Evolutionary conservation across 331 rosid species (phyloP), one percentile per base, ranked within the genome.

Genomic region (Stylosanthes scabra): DNA sequence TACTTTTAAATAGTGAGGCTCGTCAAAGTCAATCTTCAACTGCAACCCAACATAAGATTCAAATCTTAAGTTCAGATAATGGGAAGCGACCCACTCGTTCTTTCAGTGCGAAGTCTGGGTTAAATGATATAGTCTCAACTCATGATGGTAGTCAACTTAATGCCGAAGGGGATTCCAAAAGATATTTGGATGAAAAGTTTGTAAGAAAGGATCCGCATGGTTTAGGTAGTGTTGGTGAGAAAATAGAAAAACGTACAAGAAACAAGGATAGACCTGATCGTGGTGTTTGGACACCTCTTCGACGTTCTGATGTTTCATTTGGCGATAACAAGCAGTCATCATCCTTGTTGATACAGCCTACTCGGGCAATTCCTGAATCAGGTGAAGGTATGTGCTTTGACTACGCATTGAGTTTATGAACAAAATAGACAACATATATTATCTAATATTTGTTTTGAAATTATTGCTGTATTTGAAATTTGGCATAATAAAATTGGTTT

Each of bases 231-330:
- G 68, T 63, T 20, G 74, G 81, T 74, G 97, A 91, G 68, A 94
- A 87, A 83, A 86, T 85, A 66, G 97, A 91, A 60, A 94, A 83
- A 52, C 97, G 90, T 62, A 88, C 93, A 39, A 87, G 96, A 84
- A 88, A 89, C 78, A 94, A 88, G 87, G 98, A 91, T 80, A 89
- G 99, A 79, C 99, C 99, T 69, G 99, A 94, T 82, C 97, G 96
- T 46, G 97, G 97, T 81, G 97, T 94, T 68, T 94, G 99, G 99
- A 65, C 99, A 37, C 99, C 99, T 50, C 97, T 92, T 77, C 96
- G 83, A 51, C 97, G 91, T 52, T 86, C 93, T 68, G 89, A 86
- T 82, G 82, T 77, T 76, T 76, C 96, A 72, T 83, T 70, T 80
- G 58, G 86, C 55, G 77, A 79, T 78, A 89, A 71, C 42, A 92